A percentile compares a stretch with the other conserved stretches of the same genome.
phyloP scores from a whole-genome alignment of 345 rosid genomes.

The Salix exigua region DNA sequence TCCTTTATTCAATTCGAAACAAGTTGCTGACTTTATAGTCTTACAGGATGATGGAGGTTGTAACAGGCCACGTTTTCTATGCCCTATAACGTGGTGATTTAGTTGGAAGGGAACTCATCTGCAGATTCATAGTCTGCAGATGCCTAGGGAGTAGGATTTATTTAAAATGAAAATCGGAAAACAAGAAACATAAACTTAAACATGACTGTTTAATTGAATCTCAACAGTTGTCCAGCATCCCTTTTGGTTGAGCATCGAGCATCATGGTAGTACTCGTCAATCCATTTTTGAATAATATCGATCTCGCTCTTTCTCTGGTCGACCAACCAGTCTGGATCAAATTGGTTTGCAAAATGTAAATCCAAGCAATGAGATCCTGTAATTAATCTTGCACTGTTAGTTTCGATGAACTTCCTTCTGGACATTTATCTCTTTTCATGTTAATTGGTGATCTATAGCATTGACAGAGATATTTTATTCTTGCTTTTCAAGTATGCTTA shows the following conservation, averaged over 20 bases:
- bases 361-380: slow-evolving; percentile 49
- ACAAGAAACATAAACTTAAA: too few relatives aligned
- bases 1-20: too few relatives aligned
- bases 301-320: slow-evolving; percentile 28
- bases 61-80: too few relatives aligned
- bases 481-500: slow-evolving; percentile 2
- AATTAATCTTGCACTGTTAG: neutral
- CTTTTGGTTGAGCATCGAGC: neutral
- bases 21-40: too few relatives aligned
- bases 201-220: too few relatives aligned
- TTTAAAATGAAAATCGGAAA: too few relatives aligned
- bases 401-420: neutral
- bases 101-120: too few relatives aligned
- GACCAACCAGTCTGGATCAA: slow-evolving; percentile 39
- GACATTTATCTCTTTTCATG: neutral
- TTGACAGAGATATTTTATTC: neutral
- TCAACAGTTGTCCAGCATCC: too few relatives aligned
- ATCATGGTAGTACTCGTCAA: slow-evolving; percentile 19
- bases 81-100: too few relatives aligned
- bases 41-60: too few relatives aligned
- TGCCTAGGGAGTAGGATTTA: too few relatives aligned
- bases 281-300: slow-evolving; percentile 35
- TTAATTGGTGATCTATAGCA: neutral
- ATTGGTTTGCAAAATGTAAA: neutral
- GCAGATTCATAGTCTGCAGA: too few relatives aligned